phyloP scores from a whole-genome alignment of 2,329 filamentous ascomycete genomes.

The Diaporthe helianthi region DNA sequence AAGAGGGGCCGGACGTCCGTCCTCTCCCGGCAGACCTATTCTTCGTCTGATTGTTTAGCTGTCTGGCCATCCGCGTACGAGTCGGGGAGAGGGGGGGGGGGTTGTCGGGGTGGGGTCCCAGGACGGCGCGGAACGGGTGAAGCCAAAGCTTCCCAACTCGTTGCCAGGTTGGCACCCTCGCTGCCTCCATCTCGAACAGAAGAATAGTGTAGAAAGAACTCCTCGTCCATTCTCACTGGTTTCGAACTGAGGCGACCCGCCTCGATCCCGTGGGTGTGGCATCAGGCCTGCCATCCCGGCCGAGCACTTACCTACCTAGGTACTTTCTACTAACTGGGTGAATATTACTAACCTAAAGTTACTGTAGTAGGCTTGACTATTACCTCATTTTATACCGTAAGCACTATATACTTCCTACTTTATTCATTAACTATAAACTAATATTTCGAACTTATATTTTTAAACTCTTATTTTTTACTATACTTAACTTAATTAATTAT shows the following conservation, averaged over 20 bases:
- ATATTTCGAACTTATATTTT: no score
- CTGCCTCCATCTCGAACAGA: not conserved
- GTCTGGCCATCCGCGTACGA: slow-evolving; percentile 3
- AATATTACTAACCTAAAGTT: not conserved
- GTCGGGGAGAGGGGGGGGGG: no score
- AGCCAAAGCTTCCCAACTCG: not conserved
- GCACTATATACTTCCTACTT: no score
- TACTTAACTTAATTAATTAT: no score
- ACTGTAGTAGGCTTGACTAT: no score
- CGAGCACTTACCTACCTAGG: not conserved
- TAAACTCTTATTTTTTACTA: no score
- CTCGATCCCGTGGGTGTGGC: not conserved
- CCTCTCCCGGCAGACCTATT: not conserved
- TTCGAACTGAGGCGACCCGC: not conserved
- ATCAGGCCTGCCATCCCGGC: not conserved
- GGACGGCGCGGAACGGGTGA: slow-evolving; percentile 12
- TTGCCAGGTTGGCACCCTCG: not conserved
- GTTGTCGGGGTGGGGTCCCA: no score
- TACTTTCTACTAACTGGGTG: no score
- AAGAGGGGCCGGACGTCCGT: slow-evolving; percentile 7
- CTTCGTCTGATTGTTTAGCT: slow-evolving; percentile 19
- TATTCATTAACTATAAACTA: no score
- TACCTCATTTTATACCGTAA: no score
- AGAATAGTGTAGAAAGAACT: not conserved
- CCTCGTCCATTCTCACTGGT: not conserved